Evolutionary conservation across 2,329 filamentous ascomycete genomes (phyloP).

Genomic region (Tolypocladium sp.): DNA sequence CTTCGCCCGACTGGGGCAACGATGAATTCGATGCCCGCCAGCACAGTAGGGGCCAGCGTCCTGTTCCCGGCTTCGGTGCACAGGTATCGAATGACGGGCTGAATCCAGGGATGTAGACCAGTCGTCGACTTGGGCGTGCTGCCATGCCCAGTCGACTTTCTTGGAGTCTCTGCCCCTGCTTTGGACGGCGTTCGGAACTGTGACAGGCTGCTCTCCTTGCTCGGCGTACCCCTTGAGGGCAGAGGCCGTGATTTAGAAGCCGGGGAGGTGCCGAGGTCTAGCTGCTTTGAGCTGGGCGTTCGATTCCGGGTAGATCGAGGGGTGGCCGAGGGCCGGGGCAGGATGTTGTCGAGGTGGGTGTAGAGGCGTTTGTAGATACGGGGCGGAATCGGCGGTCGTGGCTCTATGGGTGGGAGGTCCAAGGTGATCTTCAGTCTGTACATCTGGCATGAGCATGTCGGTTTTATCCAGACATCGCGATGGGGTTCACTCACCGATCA

Average conservation of each 20-base stretch:
- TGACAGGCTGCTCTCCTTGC: slow-evolving; percentile 34
- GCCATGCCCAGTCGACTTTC: slow-evolving; percentile 29
- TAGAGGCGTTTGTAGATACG: slow-evolving; percentile 79
- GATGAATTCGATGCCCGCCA: slow-evolving; percentile 60
- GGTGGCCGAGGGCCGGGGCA: slow-evolving; percentile 37
- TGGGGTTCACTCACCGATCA: slow-evolving; percentile 49
- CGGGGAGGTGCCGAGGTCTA: slow-evolving; percentile 13
- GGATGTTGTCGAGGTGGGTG: slow-evolving; percentile 64
- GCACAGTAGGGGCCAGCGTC: slow-evolving; percentile 60
- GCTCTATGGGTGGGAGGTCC: slow-evolving; percentile 67
- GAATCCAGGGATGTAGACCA: slow-evolving; percentile 56
- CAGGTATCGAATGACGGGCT: slow-evolving; percentile 56
- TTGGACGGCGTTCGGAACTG: slow-evolving; percentile 29
- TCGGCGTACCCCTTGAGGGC: slow-evolving; percentile 34
- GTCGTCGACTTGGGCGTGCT: slow-evolving; percentile 17
- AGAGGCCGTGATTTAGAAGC: slow-evolving; percentile 19
- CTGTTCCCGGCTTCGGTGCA: slow-evolving; percentile 50
- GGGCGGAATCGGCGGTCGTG: slow-evolving; percentile 69
- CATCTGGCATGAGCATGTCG: neutral
- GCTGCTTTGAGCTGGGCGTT: slow-evolving; percentile 23
- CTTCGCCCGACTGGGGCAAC: slow-evolving; percentile 31
- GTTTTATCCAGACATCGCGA: neutral
- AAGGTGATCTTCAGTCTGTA: slow-evolving; percentile 65
- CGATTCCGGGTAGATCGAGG: slow-evolving; percentile 19
- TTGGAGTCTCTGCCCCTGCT: slow-evolving; percentile 23